A percentile compares a stretch with the other conserved stretches of the same genome.
These are phyloP conservation scores for Glycine tomentella DNA, from an alignment of 306 rosid genomes.

Conservation along the genomic window DNA sequence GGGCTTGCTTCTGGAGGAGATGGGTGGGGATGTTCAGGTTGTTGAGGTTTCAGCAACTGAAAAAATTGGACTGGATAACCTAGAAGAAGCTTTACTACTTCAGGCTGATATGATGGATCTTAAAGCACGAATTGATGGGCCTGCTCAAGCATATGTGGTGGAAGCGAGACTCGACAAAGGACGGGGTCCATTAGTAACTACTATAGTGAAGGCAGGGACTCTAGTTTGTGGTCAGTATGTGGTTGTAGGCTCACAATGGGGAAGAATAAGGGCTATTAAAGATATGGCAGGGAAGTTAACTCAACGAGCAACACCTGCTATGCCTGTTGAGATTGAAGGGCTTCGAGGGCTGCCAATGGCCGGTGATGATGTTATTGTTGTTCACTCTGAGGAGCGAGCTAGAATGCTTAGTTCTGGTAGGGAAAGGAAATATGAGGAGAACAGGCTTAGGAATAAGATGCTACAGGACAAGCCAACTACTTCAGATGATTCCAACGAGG, in stretches of 20 bases:
- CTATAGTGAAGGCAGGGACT: conserved; percentile 97
- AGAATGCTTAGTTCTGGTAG: conserved; percentile 94
- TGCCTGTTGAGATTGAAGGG: conserved; percentile 98
- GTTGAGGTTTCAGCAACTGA: conserved; percentile 80
- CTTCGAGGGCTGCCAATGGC: conserved; percentile 92
- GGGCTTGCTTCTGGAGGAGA: conserved; percentile 92
- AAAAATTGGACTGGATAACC: conserved; percentile 83
- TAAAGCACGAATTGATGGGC: conserved; percentile 89
- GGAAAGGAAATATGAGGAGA: conserved; percentile 77
- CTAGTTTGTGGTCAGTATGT: conserved; percentile 79
- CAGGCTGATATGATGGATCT: conserved; percentile 98
- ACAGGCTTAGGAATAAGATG: conserved; percentile 71
- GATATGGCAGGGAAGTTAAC: conserved; percentile 69
- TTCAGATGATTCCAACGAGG: conserved; percentile 63
- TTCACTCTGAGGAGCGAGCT: conserved; percentile 94
- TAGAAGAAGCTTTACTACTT: conserved; percentile 89
- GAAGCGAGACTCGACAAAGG: conserved; percentile 98
- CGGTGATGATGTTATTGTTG: conserved; percentile 91
- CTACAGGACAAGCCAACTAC: conserved; percentile 54
- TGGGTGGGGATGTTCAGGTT: conserved; percentile 97
- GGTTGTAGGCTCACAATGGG: conserved; percentile 94
- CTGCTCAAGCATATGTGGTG: conserved; percentile 99
- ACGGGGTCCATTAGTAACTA: conserved; percentile 89
- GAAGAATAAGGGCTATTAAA: conserved; percentile 89
- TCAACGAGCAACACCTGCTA: conserved; percentile 83